These are phyloP conservation scores for Andrographis paniculata DNA, from an alignment of 305 asterid species.

Conservation along the genomic window DNA sequence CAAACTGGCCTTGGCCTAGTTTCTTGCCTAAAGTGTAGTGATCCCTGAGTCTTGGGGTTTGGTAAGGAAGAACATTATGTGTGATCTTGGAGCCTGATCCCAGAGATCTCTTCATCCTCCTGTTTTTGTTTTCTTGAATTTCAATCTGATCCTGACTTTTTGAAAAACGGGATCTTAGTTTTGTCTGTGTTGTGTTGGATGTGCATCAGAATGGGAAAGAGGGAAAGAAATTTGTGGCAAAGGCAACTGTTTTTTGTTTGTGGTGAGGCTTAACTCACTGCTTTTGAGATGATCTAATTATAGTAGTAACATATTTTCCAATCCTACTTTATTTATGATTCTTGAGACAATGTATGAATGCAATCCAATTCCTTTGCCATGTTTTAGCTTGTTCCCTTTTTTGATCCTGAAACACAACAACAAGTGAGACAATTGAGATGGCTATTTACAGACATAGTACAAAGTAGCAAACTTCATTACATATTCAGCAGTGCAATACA, in stretches of 20 bases:
- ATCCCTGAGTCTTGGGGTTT: conserved; percentile 48
- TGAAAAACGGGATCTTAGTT: neutral
- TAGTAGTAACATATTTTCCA: no score
- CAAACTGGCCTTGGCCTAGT: conserved; percentile 63
- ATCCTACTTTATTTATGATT: no score
- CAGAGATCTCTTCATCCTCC: conserved; percentile 24
- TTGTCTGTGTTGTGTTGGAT: neutral
- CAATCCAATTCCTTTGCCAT: no score
- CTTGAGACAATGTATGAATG: no score
- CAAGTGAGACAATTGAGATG: neutral
- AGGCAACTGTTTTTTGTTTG: neutral
- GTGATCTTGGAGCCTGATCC: conserved; percentile 31
- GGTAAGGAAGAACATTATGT: conserved; percentile 41
- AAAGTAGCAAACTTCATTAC: neutral
- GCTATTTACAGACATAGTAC: neutral
- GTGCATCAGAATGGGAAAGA: neutral
- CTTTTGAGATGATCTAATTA: neutral
- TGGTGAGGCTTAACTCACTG: conserved; percentile 2
- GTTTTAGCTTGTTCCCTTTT: no score
- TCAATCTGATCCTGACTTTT: neutral
- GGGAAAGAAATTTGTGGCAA: neutral
- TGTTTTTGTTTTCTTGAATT: neutral
- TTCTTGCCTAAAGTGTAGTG: conserved; percentile 51
- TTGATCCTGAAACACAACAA: neutral
- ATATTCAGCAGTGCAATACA: neutral